Base-by-base conservation (phyloP, 768 basidiomycete genomes). In the Boletus vermiculosoides region DNA sequence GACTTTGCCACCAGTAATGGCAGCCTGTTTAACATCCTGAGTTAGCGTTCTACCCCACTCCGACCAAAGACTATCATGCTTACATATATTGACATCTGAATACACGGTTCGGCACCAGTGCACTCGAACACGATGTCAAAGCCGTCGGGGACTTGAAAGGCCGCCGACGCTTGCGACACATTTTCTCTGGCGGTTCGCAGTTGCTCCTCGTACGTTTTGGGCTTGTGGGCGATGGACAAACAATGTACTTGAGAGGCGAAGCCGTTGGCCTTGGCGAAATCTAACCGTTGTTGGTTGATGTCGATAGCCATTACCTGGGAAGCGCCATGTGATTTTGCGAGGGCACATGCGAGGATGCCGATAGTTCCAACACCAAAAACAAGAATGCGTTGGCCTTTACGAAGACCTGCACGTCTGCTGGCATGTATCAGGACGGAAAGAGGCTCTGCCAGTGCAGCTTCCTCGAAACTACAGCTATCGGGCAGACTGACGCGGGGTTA, bases 71-170 rank as follows among this genome's bases (percentile, higher is more conserved):
- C 55, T 30, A 55, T 50, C 36, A 37, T 15, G 80, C 92, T 79
- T 76, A 94, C 92, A 75, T 90, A 84, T 59, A 95, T 81, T 50
- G 90, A 87, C 84, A 92, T 87, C 70, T 96, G 93, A 68, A 96
- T 92, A 68, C 90, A 92, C 36, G 85, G 80, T 72, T 96, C 94
- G 2, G 92, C 93, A 59, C 95, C 95, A 13, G 94, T 94, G 74
- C 95, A 98, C 73, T 98, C 95, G 66, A 95, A 91, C 48, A 98
- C 88, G 67, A 91, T 78, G 71, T 97, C 94, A 74, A 93, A 96
- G 31, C 96, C 96, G 28, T 92, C 86, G 23, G 78, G 77, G 57
- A 80, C 74, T 57, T 73, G 76, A 66, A 92, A 90, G 52, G 77
- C 71, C 48, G 75, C 66, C 55, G 92, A 76, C 7, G 83, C 80